phyloP scores from a whole-genome alignment of 129 eudicot genomes.

The Artemisia annua region DNA sequence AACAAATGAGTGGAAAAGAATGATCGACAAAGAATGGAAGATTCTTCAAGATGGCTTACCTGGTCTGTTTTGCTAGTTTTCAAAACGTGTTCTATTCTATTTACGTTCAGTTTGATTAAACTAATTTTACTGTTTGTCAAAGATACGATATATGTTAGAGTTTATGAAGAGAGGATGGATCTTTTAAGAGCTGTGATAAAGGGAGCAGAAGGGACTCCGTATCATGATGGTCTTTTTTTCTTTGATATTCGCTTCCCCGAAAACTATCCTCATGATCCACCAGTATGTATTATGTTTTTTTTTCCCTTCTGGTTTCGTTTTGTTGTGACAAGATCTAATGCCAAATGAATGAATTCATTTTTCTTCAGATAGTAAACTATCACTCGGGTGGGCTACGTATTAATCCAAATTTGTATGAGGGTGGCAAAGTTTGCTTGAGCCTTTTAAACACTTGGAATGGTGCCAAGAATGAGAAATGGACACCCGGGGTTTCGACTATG shows the following conservation, averaged over 20 bases:
- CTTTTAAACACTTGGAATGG: conserved; percentile 78
- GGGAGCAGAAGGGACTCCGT: conserved; percentile 91
- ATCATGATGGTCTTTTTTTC: conserved; percentile 85
- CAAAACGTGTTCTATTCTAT: not conserved
- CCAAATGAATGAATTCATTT: not conserved
- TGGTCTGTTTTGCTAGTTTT: conserved; percentile 40
- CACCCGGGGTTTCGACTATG: conserved; percentile 60
- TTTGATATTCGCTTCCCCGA: conserved; percentile 71
- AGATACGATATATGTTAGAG: conserved; percentile 80
- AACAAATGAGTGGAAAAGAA: conserved; percentile 54
- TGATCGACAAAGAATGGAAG: conserved; percentile 73
- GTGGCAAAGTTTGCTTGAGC: conserved; percentile 74
- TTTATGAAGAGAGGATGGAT: conserved; percentile 84
- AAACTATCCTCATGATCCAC: conserved; percentile 67
- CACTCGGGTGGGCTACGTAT: conserved; percentile 75
- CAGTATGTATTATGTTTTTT: conserved; percentile 47
- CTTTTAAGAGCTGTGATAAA: conserved; percentile 81
- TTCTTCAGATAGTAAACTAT: conserved; percentile 61
- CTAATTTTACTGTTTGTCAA: conserved; percentile 10
- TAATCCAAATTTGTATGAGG: conserved; percentile 60
- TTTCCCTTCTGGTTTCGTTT: not conserved
- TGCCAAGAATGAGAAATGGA: conserved; percentile 57
- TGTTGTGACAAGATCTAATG: not conserved
- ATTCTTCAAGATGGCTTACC: conserved; percentile 67
- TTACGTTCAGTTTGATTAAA: not conserved